Evolutionary conservation across 768 basidiomycete genomes (phyloP), one percentile per base, ranked within the genome.

Genomic region (Psilocybe cubensis): DNA sequence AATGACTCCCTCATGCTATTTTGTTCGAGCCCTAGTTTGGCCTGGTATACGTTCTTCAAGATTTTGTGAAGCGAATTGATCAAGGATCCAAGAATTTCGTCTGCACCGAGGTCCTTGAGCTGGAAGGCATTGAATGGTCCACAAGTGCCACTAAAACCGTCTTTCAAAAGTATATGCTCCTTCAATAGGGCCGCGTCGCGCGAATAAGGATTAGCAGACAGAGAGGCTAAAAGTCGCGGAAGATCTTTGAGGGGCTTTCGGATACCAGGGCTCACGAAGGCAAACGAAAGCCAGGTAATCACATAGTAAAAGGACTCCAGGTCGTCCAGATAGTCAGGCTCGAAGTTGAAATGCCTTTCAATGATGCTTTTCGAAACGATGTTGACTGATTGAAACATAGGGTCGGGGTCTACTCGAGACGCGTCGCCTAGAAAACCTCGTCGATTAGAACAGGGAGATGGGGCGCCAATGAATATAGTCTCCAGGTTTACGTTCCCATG

Each of bases 331-430:
- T 54, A 54, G n/a, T 54, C 53, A 2, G 24, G 44, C 18, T 43
- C 28, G 18, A 23, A 31, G 11, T 11, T 23, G 20, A 21, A 33
- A 28, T 11, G n/a, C 17, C 44, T 43, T 2, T 4, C 18, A 12
- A 33, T 20, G 6, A 54, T 33, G 14, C 43, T n/a, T n/a, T 33
- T 33, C 3, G 53, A 35, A n/a, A 54, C 29, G 10, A 44, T 17
- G 29, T 25, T 54, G 20, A 54, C 44, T 12, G 53, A 54, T 35
- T 54, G 53, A 33, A 54, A 54, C 31, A 38, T 46, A 4, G 33
- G 44, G n/a, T 46, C 35, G 17, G 3, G 10, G 20, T 21, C 12
- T 21, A 23, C 17, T 20, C 45, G 27, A 4, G 18, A n/a, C n/a
- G 29, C 9, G 12, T 24, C 10, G 21, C n/a, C 10, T 2, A 54